A percentile compares a stretch with the other conserved stretches of the same genome.
Conservation (phyloP, 1,284 basidiomycete species). For the Anthracocystis walkeri region DNA sequence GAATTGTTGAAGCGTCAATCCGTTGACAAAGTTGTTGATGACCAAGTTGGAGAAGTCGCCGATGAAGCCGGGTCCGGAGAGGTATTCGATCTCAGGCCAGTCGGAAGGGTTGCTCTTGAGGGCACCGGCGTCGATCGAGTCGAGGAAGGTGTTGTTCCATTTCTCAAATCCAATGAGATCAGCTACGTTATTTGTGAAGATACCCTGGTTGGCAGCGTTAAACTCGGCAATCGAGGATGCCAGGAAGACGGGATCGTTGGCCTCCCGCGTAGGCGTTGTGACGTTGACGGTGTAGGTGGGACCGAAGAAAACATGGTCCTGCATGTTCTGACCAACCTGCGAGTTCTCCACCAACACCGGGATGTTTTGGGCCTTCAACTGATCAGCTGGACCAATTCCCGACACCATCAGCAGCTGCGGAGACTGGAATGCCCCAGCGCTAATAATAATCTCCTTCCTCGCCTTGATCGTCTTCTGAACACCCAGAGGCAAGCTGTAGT, state of each 20-base stretch:
- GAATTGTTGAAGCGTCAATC: slow-evolving; percentile 41
- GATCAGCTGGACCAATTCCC: slow-evolving; percentile 53
- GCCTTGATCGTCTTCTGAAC: slow-evolving; percentile 43
- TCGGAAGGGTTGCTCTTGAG: slow-evolving; percentile 46
- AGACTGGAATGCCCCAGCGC: slow-evolving; percentile 63
- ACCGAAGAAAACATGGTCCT: slow-evolving; percentile 61
- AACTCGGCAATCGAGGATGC: slow-evolving; percentile 39
- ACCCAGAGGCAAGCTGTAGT: slow-evolving; percentile 36
- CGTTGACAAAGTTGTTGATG: slow-evolving; percentile 33
- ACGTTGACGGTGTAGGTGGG: slow-evolving; percentile 57
- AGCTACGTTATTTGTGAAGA: slow-evolving; percentile 58
- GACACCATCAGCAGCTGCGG: slow-evolving; percentile 66
- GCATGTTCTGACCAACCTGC: slow-evolving; percentile 59
- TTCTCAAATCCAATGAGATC: slow-evolving; percentile 58
- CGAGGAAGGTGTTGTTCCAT: slow-evolving; percentile 41
- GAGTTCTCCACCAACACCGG: slow-evolving; percentile 30
- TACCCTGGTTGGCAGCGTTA: slow-evolving; percentile 36
- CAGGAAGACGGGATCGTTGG: slow-evolving; percentile 50
- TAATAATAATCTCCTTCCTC: slow-evolving; percentile 62
- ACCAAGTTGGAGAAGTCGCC: slow-evolving; percentile 55
- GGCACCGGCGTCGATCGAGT: slow-evolving; percentile 30
- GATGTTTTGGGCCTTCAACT: slow-evolving; percentile 46
- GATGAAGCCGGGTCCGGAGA: slow-evolving; percentile 53
- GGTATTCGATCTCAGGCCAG: slow-evolving; percentile 57
- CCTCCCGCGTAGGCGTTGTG: slow-evolving; percentile 43